A percentile compares a stretch with the other conserved stretches of the same genome.
Evolutionary conservation across 805 yeast species (phyloP).

Genomic region (Candida schatavii): DNA sequence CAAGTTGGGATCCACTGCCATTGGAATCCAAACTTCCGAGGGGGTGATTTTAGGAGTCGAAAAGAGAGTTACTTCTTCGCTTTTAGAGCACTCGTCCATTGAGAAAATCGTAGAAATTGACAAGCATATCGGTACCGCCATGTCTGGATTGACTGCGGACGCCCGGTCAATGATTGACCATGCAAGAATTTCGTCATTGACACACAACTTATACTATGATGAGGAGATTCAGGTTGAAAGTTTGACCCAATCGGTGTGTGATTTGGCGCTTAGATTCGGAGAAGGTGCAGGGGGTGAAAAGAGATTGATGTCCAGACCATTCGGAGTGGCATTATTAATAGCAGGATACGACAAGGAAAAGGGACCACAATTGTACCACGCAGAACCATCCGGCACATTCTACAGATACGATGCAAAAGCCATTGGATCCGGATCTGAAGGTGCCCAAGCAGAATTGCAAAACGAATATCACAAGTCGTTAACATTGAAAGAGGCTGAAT

Average conservation of each 20-base stretch:
- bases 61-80: constrained; percentile 90
- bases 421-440: constrained; percentile 97
- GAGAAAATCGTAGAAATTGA: constrained; percentile 97
- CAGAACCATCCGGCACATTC: constrained; percentile 99
- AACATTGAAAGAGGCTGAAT: constrained; percentile 90
- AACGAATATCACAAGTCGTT: constrained; percentile 93
- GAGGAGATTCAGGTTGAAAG: constrained; percentile 91
- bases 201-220: constrained; percentile 86
- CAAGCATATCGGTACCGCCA: constrained; percentile 93
- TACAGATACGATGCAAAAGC: constrained; percentile 98
- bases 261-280: constrained; percentile 92
- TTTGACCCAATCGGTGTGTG: constrained; percentile 95
- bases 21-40: constrained; percentile 91
- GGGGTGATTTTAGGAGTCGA: constrained; percentile 97
- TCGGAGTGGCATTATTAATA: constrained; percentile 94
- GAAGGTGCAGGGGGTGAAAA: constrained; percentile 97
- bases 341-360: constrained; percentile 92
- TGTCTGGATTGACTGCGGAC: constrained; percentile 98
- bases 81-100: constrained; percentile 87
- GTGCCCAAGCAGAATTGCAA: constrained; percentile 97
- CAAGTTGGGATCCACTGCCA: constrained; percentile 95
- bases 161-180: constrained; percentile 99
- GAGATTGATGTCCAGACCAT: constrained; percentile 94
- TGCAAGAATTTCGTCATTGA: constrained; percentile 85
- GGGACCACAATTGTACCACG: constrained; percentile 95